Conservation (phyloP, 176 grass and related monocot genomes). For the Stipa capillata region DNA sequence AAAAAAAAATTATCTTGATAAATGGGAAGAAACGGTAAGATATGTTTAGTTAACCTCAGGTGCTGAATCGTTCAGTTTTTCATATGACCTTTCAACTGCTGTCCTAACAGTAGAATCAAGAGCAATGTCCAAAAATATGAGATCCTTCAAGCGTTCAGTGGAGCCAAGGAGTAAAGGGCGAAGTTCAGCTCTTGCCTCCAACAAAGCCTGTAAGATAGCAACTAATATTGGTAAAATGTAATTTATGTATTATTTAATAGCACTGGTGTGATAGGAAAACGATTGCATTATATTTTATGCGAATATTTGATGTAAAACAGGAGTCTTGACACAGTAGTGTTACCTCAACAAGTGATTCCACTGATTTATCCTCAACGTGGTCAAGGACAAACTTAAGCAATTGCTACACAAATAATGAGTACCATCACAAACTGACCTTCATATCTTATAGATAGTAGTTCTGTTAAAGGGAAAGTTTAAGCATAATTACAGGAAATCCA, state of each 20-base stretch:
- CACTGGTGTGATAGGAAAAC: background rate
- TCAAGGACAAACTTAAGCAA: slow-evolving; percentile 80
- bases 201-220: slow-evolving; percentile 47
- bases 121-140: slow-evolving; percentile 93
- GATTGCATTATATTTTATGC: background rate
- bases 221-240: background rate
- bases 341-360: slow-evolving; percentile 77
- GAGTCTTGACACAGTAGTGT: background rate
- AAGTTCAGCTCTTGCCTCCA: slow-evolving; percentile 86
- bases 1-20: background rate
- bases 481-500: slow-evolving; percentile 68
- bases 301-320: background rate
- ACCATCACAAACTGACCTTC: slow-evolving; percentile 13
- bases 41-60: slow-evolving; percentile 40
- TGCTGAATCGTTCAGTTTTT: slow-evolving; percentile 55
- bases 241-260: background rate
- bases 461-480: slow-evolving; percentile 13
- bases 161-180: slow-evolving; percentile 53
- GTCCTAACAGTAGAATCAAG: slow-evolving; percentile 94
- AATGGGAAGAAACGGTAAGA: background rate
- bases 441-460: background rate
- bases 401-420: slow-evolving; percentile 30
- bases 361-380: slow-evolving; percentile 76
- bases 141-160: slow-evolving; percentile 71
- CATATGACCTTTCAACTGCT: slow-evolving; percentile 82